A percentile compares a stretch with the other conserved stretches of the same genome.
phyloP scores from a whole-genome alignment of 2,329 filamentous ascomycete genomes.

The Phaeosphaeria sp. region DNA sequence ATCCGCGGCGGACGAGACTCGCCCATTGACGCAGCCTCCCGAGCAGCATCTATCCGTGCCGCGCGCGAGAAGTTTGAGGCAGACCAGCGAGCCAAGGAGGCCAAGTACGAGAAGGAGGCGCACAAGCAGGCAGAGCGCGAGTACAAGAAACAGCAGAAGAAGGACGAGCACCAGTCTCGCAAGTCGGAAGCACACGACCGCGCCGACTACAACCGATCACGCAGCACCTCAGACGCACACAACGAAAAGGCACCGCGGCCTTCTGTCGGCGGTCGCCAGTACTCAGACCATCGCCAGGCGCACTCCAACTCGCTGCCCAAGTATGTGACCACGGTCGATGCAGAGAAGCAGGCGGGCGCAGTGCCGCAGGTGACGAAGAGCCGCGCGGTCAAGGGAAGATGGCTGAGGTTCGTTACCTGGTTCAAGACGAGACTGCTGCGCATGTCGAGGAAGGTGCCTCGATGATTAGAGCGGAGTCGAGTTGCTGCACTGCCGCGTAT shows the following conservation, averaged over 20 bases:
- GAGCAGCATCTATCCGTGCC: conserved; percentile 63
- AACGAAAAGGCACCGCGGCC: conserved; percentile 40
- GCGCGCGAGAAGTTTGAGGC: conserved; percentile 65
- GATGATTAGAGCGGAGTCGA: background rate
- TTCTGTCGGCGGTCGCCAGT: conserved; percentile 46
- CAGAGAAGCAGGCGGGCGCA: conserved; percentile 36
- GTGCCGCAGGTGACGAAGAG: conserved; percentile 42
- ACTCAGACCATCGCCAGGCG: conserved; percentile 45
- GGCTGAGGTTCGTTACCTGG: conserved; percentile 65
- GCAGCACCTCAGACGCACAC: conserved; percentile 39
- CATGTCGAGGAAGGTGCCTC: conserved; percentile 38
- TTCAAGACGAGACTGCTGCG: conserved; percentile 62
- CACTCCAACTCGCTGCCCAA: conserved; percentile 46
- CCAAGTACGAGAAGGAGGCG: conserved; percentile 61
- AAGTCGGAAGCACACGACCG: conserved; percentile 49
- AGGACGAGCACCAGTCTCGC: conserved; percentile 49
- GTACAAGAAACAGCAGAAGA: conserved; percentile 53
- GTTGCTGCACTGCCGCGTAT: conserved; percentile 9
- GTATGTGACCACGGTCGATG: conserved; percentile 34
- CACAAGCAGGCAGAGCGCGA: conserved; percentile 55
- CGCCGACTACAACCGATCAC: conserved; percentile 33
- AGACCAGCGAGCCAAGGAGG: conserved; percentile 64
- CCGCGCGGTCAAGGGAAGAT: conserved; percentile 51
- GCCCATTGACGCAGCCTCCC: conserved; percentile 57
- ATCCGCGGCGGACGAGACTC: conserved; percentile 58